Evolutionary conservation across 371 early-diverging fungal species (phyloP).

Genomic region (Funneliformis caledonium): DNA sequence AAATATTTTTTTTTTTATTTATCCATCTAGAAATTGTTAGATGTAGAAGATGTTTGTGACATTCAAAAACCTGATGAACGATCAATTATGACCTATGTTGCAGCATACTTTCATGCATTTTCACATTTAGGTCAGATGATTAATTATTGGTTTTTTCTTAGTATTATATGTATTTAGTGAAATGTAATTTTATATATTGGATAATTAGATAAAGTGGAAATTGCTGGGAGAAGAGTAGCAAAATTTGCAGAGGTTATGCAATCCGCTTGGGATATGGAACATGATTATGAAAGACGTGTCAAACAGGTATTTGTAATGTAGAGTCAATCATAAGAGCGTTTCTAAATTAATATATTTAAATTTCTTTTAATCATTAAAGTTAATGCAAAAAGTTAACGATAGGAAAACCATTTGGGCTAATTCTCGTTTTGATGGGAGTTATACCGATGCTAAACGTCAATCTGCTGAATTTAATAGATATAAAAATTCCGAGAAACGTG

Average conservation of each 20-base stretch:
- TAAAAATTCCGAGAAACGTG: slow-evolving; percentile 81
- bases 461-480: slow-evolving; percentile 77
- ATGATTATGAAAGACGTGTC: slow-evolving; percentile 88
- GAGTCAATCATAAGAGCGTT: not conserved
- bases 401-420: slow-evolving; percentile 70
- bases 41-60: slow-evolving; percentile 96
- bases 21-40: slow-evolving; percentile 69
- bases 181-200: not conserved
- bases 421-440: slow-evolving; percentile 67
- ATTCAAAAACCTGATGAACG: slow-evolving; percentile 95
- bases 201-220: slow-evolving; percentile 74
- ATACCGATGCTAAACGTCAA: slow-evolving; percentile 77
- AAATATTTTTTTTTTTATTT: not conserved
- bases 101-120: slow-evolving; percentile 98
- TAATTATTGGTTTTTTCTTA: not conserved
- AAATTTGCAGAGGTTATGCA: slow-evolving; percentile 89
- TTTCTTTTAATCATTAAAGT: slow-evolving; percentile 39
- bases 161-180: not conserved
- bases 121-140: slow-evolving; percentile 68
- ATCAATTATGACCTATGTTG: slow-evolving; percentile 98
- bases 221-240: slow-evolving; percentile 89
- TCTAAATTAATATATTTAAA: not conserved
- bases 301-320: slow-evolving; percentile 46
- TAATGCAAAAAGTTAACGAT: slow-evolving; percentile 68
- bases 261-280: slow-evolving; percentile 86